Percentiles rank a stretch among this genome's conserved stretches.
Conservation (phyloP, 1,284 basidiomycete species). For the Butyriboletus regius region DNA sequence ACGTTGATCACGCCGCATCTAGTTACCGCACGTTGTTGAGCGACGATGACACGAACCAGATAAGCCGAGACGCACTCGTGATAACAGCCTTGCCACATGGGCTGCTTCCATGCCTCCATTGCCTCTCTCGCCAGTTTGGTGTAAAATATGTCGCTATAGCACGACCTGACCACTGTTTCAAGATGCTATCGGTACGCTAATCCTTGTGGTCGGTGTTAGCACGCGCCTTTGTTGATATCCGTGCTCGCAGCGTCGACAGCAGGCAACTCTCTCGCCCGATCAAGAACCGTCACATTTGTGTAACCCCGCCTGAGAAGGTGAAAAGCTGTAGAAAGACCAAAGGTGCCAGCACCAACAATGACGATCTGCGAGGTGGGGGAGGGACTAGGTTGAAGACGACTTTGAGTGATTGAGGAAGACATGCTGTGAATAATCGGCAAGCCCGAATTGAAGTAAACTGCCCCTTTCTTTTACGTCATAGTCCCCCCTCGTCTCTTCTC, state of each 20-base stretch:
- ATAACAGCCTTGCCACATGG: slow-evolving; percentile 67
- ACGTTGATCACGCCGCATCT: slow-evolving; percentile 28
- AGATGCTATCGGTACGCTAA: not conserved
- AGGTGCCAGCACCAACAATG: slow-evolving; percentile 79
- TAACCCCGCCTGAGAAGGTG: slow-evolving; percentile 67
- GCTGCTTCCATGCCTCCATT: slow-evolving; percentile 62
- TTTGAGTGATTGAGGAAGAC: not conserved
- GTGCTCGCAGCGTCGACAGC: slow-evolving; percentile 75
- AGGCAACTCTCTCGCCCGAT: slow-evolving; percentile 58
- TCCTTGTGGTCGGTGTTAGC: not conserved
- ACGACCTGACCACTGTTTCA: slow-evolving; percentile 58
- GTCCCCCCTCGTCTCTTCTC: no score
- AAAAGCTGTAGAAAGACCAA: slow-evolving; percentile 78
- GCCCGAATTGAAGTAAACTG: no score
- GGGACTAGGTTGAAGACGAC: not conserved
- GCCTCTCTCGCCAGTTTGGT: slow-evolving; percentile 64
- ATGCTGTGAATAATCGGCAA: slow-evolving; percentile 3
- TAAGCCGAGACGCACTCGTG: slow-evolving; percentile 55
- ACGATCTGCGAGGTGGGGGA: slow-evolving; percentile 35
- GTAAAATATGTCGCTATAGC: slow-evolving; percentile 66
- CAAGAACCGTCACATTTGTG: slow-evolving; percentile 64
- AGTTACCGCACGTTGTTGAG: not conserved
- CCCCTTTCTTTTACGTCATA: no score
- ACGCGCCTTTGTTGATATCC: slow-evolving; percentile 75
- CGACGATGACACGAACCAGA: not conserved